These are phyloP conservation scores for Phaeolepiota aurea DNA, from an alignment of 768 basidiomycete genomes.

Conservation along the genomic window DNA sequence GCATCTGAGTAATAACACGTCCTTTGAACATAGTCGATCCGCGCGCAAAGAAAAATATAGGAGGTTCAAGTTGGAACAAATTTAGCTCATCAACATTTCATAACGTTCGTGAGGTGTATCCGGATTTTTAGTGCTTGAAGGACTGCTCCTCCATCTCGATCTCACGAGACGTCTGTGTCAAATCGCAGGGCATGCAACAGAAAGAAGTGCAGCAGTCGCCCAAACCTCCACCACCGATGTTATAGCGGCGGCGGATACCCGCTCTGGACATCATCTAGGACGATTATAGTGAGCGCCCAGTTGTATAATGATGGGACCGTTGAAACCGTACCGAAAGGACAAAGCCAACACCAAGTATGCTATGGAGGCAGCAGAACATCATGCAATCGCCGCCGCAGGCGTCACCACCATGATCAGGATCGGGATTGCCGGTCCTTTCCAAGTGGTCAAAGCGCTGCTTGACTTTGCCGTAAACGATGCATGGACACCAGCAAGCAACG, in stretches of 20 bases:
- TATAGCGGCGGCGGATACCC: slow-evolving; percentile 32
- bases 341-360: slow-evolving; percentile 24
- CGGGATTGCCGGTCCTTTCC: slow-evolving; percentile 22
- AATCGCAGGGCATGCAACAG: slow-evolving; percentile 38
- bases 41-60: too few species aligned
- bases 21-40: too few species aligned
- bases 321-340: slow-evolving; percentile 28
- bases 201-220: slow-evolving; percentile 30
- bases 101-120: too few species aligned
- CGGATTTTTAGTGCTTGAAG: neutral
- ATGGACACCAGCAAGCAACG: slow-evolving; percentile 31
- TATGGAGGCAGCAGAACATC: slow-evolving; percentile 21
- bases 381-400: slow-evolving; percentile 26
- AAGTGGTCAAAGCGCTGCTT: slow-evolving; percentile 33
- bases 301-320: neutral
- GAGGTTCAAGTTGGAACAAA: too few species aligned
- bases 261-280: slow-evolving; percentile 24
- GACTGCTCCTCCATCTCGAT: slow-evolving; percentile 12
- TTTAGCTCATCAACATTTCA: too few species aligned
- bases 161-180: slow-evolving; percentile 40
- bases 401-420: slow-evolving; percentile 25
- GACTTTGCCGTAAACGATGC: slow-evolving; percentile 29
- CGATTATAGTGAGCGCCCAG: too few species aligned
- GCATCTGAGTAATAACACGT: too few species aligned
- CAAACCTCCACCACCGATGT: slow-evolving; percentile 31